Percentiles rank a stretch among this genome's conserved stretches.
These are phyloP conservation scores for Clausena lansium DNA, from an alignment of 345 rosid genomes.

Conservation along the genomic window DNA sequence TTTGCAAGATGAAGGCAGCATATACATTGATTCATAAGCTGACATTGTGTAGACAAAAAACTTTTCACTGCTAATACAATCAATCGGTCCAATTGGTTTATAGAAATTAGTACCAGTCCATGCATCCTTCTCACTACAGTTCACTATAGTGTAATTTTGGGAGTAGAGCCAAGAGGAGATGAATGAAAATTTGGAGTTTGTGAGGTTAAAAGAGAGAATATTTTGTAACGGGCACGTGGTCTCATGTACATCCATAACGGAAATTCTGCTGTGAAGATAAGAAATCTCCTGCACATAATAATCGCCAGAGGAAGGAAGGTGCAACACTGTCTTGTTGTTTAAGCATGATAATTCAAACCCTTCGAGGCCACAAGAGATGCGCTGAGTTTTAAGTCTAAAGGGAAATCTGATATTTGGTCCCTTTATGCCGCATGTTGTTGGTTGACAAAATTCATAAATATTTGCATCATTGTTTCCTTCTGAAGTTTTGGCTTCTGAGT, in stretches of 20 bases:
- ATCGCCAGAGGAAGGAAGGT: slow-evolving; percentile 7
- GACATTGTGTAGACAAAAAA: background rate
- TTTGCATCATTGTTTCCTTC: background rate
- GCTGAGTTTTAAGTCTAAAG: slow-evolving; percentile 9
- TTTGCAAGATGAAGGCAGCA: background rate
- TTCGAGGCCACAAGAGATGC: background rate
- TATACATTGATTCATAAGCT: background rate
- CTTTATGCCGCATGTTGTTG: background rate
- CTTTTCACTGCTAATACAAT: background rate
- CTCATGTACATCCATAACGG: background rate
- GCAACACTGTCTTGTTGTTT: background rate
- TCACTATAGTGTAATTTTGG: background rate
- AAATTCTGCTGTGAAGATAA: background rate
- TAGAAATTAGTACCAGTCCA: fast-evolving
- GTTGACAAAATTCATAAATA: background rate
- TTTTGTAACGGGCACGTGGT: background rate
- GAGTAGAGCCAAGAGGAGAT: too few species aligned
- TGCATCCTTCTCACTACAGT: background rate
- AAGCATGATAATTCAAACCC: slow-evolving; percentile 10
- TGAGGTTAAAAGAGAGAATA: background rate
- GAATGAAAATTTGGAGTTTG: background rate
- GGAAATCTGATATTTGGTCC: slow-evolving; percentile 10
- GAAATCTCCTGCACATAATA: slow-evolving; percentile 6
- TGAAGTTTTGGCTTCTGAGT: background rate
- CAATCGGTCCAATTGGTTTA: background rate